Percentiles rank a stretch among this genome's conserved stretches.
phyloP scores from a whole-genome alignment of 2,329 filamentous ascomycete genomes.

The Trichoderma pleuroti region DNA sequence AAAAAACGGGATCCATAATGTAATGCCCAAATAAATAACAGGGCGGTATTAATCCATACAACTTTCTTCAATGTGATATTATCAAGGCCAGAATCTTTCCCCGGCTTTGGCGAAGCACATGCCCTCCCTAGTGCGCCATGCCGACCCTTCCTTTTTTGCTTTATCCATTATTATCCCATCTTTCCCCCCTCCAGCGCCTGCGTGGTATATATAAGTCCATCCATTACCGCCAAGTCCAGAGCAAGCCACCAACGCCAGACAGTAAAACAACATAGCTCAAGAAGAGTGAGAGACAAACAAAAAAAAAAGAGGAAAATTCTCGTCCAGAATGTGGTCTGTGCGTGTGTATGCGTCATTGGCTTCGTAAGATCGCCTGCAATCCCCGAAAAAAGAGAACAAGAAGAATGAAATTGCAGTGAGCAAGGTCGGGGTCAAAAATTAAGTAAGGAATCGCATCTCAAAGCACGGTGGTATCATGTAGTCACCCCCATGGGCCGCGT shows the following conservation, averaged over 20 bases:
- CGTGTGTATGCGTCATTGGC: slow-evolving; percentile 18
- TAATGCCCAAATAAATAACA: slow-evolving; percentile 14
- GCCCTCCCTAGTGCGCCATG: neutral
- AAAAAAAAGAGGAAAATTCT: neutral
- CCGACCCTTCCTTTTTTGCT: neutral
- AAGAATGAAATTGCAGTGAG: neutral
- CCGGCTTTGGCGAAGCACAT: neutral
- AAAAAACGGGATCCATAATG: slow-evolving; percentile 7
- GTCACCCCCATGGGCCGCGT: neutral
- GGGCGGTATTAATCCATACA: slow-evolving; percentile 25
- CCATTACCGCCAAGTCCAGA: slow-evolving; percentile 22
- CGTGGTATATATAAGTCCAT: slow-evolving; percentile 20
- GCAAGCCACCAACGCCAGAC: slow-evolving; percentile 25
- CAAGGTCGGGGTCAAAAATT: neutral
- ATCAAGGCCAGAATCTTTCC: slow-evolving; percentile 9
- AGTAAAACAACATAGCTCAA: slow-evolving; percentile 17
- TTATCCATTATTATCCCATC: neutral
- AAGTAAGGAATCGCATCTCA: neutral
- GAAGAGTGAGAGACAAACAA: slow-evolving; percentile 4
- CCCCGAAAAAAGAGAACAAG: neutral
- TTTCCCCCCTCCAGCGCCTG: slow-evolving; percentile 1
- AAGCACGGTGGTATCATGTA: neutral
- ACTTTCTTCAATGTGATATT: slow-evolving; percentile 16
- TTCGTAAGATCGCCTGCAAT: slow-evolving; percentile 19
- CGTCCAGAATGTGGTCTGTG: slow-evolving; percentile 17